A percentile compares a stretch with the other conserved stretches of the same genome.
These are phyloP conservation scores for Noccaea caerulescens DNA, from an alignment of 345 rosid genomes.

Conservation along the genomic window DNA sequence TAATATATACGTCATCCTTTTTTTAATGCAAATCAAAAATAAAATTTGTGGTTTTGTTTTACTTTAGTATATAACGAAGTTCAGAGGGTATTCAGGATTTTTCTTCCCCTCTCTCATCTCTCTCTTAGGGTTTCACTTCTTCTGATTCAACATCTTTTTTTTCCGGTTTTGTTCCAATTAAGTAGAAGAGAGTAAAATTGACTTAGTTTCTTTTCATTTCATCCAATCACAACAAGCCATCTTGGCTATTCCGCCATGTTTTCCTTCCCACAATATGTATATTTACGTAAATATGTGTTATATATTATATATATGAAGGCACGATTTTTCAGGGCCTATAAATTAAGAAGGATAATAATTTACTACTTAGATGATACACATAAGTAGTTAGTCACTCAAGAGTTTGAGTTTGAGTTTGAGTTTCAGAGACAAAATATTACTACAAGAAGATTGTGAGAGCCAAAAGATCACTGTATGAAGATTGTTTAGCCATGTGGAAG, in stretches of 20 bases:
- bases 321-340: slow-evolving; percentile 12
- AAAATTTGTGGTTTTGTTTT: slow-evolving; percentile 19
- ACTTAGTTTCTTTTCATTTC: slow-evolving; percentile 1
- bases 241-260: slow-evolving; percentile 6
- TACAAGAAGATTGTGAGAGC: not conserved
- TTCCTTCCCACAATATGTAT: not conserved
- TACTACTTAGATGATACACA: not conserved
- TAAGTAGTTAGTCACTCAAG: not conserved
- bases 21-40: not conserved
- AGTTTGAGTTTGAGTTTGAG: slow-evolving; percentile 26
- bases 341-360: not conserved
- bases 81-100: slow-evolving; percentile 7
- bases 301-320: not conserved
- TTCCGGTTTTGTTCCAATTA: slow-evolving; percentile 18
- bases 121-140: slow-evolving; percentile 38
- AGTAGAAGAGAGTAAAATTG: slow-evolving; percentile 11
- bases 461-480: slow-evolving; percentile 3
- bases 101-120: slow-evolving; percentile 24
- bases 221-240: slow-evolving; percentile 23
- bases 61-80: slow-evolving; percentile 24
- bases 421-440: not conserved
- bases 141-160: not conserved
- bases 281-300: not conserved
- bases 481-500: not conserved
- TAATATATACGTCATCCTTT: slow-evolving; percentile 28